Base-by-base conservation (phyloP, 345 rosid species). In the Angophora floribunda region DNA sequence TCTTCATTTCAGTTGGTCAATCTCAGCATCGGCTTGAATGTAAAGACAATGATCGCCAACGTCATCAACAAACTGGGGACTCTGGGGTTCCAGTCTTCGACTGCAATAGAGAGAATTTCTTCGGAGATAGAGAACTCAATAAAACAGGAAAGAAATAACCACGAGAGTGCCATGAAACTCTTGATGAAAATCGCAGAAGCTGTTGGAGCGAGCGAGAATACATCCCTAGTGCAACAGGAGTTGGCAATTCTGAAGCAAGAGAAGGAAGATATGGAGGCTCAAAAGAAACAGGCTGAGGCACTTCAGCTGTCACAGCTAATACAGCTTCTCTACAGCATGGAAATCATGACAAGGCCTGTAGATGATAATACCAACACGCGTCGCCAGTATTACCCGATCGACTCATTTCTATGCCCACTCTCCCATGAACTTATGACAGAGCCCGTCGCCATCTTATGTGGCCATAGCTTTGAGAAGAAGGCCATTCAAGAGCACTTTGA, bases 221-320 rank as follows among this genome's bases (percentile, higher is more conserved):
- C 67, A 61, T 89, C 93, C 41, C 82, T 92, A 82, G 90, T 93
- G 41, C 90, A 86, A 70, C 89, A 89, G 55, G 95, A 92, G 90
- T 87, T 94, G 89, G 89, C 88, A 51, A 87, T 90, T 84, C 87
- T 94, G 89, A 92, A 92, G 93, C 88, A 80, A 85, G 94, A 94
- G 85, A 94, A 89, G 86, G 91, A 92, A 86, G 93, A 92, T 86
- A 88, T 94, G 92, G 94, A 94, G 88, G 90, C 88, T 90, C 89
- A 90, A 53, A 93, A 94, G 92, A 91, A 94, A 89, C 94, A 89
- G 87, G 95, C 93, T 1, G 95, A 94, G 90, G 94, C 92, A 65
- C 89, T 94, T 79, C 94, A 93, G 88, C 88, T 93, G 65, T 88
- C 91, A 50, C 94, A 91, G 87, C 78, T 94, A 67, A 92, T 92